Conservation (phyloP, 352 stramenopile species). For the Phytophthora quininea region DNA sequence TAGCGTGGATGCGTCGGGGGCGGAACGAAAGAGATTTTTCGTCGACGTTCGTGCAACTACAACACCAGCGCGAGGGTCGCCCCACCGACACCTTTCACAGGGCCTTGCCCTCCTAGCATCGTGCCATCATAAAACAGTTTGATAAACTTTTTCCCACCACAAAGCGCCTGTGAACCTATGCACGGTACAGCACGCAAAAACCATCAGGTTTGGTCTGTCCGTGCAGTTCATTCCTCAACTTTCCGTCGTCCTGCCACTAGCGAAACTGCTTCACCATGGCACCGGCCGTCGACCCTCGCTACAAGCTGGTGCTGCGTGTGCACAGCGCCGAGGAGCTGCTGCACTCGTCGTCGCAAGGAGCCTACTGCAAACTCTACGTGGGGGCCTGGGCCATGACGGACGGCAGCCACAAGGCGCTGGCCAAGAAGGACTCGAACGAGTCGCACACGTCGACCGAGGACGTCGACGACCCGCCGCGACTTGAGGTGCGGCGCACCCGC, state of each 20-base stretch:
- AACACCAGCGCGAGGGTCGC: too few relatives aligned
- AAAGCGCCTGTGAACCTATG: not conserved
- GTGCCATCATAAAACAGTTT: not conserved
- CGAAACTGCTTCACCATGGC: conserved; percentile 1
- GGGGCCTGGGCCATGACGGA: conserved; percentile 53
- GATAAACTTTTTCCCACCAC: not conserved
- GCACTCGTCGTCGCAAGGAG: conserved; percentile 55
- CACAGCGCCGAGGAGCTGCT: conserved; percentile 57
- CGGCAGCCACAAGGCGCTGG: conserved; percentile 46
- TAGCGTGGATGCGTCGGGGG: not conserved
- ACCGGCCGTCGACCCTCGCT: conserved; percentile 10
- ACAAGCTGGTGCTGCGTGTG: conserved; percentile 62
- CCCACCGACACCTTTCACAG: not conserved
- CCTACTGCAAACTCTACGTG: conserved; percentile 76
- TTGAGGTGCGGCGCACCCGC: conserved; percentile 59
- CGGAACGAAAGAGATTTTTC: conserved; percentile 2
- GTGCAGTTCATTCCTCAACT: conserved; percentile 27
- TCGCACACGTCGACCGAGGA: conserved; percentile 25
- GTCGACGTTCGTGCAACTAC: not conserved
- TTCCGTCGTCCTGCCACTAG: conserved; percentile 6
- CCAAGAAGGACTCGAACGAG: conserved; percentile 39
- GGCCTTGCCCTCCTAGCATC: conserved; percentile 1
- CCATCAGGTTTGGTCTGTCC: not conserved
- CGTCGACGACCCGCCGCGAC: conserved; percentile 22
- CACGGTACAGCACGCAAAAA: not conserved